These are phyloP conservation scores for Phytophthora cryptogea DNA, from an alignment of 352 stramenopile species.

Conservation along the genomic window DNA sequence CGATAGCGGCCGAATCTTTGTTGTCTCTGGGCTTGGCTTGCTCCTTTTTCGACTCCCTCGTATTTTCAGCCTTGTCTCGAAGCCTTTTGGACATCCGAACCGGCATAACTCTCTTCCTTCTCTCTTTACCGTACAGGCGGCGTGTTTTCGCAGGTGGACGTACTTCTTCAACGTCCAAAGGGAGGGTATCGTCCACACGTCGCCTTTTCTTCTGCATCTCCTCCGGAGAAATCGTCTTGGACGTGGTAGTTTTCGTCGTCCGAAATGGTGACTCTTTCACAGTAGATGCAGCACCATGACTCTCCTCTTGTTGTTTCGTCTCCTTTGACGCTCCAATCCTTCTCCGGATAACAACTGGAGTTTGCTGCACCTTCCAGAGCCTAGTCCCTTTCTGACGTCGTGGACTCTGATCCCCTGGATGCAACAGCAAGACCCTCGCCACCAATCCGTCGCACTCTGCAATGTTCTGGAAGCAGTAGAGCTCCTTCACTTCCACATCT, in stretches of 20 bases:
- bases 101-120: neutral
- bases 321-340: neutral
- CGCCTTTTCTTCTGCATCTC: constrained; percentile 13
- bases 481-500: constrained; percentile 22
- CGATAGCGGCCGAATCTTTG: neutral
- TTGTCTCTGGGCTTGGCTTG: neutral
- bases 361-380: constrained; percentile 21
- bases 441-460: constrained; percentile 27
- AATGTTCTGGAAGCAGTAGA: constrained; percentile 47
- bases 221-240: constrained; percentile 4
- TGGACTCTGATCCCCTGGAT: constrained; percentile 6
- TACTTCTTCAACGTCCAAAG: constrained; percentile 1
- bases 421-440: constrained; percentile 31
- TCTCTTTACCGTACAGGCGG: neutral
- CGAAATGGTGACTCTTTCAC: constrained; percentile 5
- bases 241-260: neutral
- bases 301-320: neutral
- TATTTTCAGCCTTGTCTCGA: neutral
- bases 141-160: constrained; percentile 17
- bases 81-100: neutral
- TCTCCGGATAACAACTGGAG: neutral
- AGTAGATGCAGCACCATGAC: neutral
- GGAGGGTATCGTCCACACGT: neutral
- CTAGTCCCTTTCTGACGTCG: neutral
- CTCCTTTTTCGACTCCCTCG: neutral